Percentiles rank a stretch among this genome's conserved stretches.
Conservation (phyloP, 148 eudicot species). For the Vaccinium vitisidaea region DNA sequence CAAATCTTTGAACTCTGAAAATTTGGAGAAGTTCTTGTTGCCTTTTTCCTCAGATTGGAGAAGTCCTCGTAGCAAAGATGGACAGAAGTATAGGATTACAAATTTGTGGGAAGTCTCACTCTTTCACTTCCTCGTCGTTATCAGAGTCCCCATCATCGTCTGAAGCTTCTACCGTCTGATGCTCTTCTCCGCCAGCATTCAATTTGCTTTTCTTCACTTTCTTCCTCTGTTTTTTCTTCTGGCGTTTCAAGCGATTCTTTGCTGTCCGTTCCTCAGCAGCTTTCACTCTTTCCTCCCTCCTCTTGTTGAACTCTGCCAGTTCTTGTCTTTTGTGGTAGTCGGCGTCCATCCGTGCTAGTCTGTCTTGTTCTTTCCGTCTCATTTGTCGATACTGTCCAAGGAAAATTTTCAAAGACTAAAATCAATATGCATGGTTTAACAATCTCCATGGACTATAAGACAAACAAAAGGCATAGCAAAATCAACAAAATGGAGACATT, state of each 20-base stretch:
- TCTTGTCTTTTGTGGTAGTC: conserved; percentile 81
- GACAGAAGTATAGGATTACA: not conserved
- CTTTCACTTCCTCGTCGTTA: conserved; percentile 28
- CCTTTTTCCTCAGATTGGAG: not conserved
- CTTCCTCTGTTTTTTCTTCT: conserved; percentile 78
- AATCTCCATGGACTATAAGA: not conserved
- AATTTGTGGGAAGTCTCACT: conserved; percentile 1
- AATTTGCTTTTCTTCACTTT: conserved; percentile 56
- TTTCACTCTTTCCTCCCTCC: conserved; percentile 78
- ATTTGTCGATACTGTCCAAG: conserved; percentile 17
- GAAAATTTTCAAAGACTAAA: not conserved
- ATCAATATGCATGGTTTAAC: conserved; percentile 1
- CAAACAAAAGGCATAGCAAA: not conserved
- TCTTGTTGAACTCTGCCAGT: conserved; percentile 63
- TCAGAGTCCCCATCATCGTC: conserved; percentile 54
- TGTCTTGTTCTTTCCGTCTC: conserved; percentile 94
- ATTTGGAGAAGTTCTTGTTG: no score
- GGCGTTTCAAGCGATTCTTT: conserved; percentile 89
- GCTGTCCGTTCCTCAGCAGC: conserved; percentile 89
- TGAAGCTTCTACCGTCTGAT: conserved; percentile 45
- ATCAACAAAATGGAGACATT: conserved; percentile 2
- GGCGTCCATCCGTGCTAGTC: conserved; percentile 84
- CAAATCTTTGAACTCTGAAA: not conserved
- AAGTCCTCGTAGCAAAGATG: not conserved
- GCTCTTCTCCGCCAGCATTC: conserved; percentile 39